phyloP scores from a whole-genome alignment of 345 rosid species.

The Clausena lansium region DNA sequence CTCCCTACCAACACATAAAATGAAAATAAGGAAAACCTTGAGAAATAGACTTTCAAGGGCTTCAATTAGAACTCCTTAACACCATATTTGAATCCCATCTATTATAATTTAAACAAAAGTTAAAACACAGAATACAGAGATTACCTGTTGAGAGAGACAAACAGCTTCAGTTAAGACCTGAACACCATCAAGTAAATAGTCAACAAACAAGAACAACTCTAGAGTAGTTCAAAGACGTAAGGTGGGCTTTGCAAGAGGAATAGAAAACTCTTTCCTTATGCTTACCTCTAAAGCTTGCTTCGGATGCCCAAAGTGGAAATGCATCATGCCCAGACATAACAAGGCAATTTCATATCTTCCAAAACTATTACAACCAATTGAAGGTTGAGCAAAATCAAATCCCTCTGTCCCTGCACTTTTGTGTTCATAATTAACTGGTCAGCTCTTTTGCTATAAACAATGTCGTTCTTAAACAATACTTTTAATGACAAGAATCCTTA shows the following conservation, averaged over 20 bases:
- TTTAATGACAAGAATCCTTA: conserved; percentile 17
- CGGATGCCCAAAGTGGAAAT: conserved; percentile 97
- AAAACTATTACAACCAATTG: conserved; percentile 47
- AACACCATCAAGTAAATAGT: conserved; percentile 27
- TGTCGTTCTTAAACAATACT: conserved; percentile 1
- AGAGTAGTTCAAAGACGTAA: background rate
- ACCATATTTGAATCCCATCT: background rate
- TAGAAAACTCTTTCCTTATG: conserved; percentile 12
- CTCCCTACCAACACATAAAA: background rate
- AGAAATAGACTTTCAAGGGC: background rate
- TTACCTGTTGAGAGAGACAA: conserved; percentile 82
- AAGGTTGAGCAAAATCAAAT: conserved; percentile 63
- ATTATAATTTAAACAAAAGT: background rate
- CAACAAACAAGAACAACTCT: conserved; percentile 8
- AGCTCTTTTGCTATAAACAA: conserved; percentile 27
- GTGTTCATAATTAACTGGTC: conserved; percentile 38
- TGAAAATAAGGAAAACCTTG: background rate
- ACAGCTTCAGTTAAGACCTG: conserved; percentile 97
- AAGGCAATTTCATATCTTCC: conserved; percentile 85
- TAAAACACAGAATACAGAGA: conserved; percentile 7
- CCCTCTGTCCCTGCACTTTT: conserved; percentile 99
- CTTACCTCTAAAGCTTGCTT: conserved; percentile 88
- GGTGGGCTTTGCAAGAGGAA: background rate
- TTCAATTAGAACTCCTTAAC: background rate
- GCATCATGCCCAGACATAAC: conserved; percentile 92